Conservation (phyloP, 1,139 yeast genomes). For the Geotrichum citri-aurantii region DNA sequence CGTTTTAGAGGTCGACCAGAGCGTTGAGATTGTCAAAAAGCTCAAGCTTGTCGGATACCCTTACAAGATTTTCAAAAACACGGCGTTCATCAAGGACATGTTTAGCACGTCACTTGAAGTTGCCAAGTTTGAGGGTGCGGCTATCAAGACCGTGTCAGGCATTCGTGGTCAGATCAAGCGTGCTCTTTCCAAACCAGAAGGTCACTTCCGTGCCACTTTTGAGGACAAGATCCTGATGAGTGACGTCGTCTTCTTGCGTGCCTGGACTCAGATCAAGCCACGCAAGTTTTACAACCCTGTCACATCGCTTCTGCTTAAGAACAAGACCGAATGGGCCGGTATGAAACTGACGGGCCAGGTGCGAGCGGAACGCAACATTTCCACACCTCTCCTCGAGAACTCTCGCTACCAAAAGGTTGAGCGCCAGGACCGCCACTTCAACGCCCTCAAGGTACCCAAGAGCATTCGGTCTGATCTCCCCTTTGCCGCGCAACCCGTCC, state of each 20-base stretch:
- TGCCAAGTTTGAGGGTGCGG: conserved; percentile 97
- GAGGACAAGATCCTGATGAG: conserved; percentile 91
- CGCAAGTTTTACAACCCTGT: conserved; percentile 94
- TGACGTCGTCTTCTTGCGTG: conserved; percentile 82
- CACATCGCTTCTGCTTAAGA: conserved; percentile 69
- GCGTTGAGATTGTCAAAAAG: conserved; percentile 90
- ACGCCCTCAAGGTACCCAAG: conserved; percentile 80
- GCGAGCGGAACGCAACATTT: conserved; percentile 65
- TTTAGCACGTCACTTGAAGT: conserved; percentile 87
- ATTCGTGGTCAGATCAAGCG: conserved; percentile 96
- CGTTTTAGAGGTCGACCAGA: conserved; percentile 83
- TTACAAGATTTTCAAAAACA: conserved; percentile 85
- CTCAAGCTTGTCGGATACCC: conserved; percentile 94
- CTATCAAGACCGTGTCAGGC: conserved; percentile 93
- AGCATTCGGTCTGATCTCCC: conserved; percentile 73
- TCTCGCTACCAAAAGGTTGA: conserved; percentile 75
- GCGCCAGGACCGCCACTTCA: conserved; percentile 80
- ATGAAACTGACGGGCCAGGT: conserved; percentile 94
- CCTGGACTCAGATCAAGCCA: conserved; percentile 94
- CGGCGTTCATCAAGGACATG: conserved; percentile 97
- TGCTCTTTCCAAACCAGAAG: conserved; percentile 91
- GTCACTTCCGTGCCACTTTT: conserved; percentile 96
- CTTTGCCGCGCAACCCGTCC: conserved; percentile 78
- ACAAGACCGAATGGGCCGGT: conserved; percentile 89
- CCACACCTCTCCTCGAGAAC: conserved; percentile 55